A percentile compares a stretch with the other conserved stretches of the same genome.
These are phyloP conservation scores for Grosmannia clavigera DNA, from an alignment of 2,329 filamentous ascomycete species.

Conservation along the genomic window DNA sequence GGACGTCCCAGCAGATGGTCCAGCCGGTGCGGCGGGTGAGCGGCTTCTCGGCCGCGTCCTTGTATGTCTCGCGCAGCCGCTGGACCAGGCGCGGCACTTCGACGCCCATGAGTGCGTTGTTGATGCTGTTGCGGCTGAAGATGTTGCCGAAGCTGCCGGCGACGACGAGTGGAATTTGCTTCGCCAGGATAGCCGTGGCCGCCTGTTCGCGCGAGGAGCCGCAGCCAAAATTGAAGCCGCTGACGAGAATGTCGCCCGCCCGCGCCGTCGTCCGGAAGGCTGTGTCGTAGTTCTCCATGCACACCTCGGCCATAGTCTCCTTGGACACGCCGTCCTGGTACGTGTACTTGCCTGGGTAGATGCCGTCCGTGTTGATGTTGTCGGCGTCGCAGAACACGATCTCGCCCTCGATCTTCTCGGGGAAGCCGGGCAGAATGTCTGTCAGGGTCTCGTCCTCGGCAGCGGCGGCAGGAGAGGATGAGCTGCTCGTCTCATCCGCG, in stretches of 20 bases:
- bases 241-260: constrained; percentile 67
- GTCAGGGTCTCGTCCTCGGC: constrained; percentile 35
- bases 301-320: constrained; percentile 76
- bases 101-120: constrained; percentile 63
- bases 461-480: constrained; percentile 15
- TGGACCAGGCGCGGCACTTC: constrained; percentile 57
- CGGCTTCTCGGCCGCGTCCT: constrained; percentile 29
- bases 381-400: constrained; percentile 74
- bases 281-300: constrained; percentile 88
- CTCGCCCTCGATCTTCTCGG: constrained; percentile 69
- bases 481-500: constrained; percentile 26
- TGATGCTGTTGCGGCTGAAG: constrained; percentile 41
- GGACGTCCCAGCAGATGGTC: constrained; percentile 72
- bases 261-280: constrained; percentile 52
- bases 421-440: constrained; percentile 75
- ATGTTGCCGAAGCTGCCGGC: constrained; percentile 76
- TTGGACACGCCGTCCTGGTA: constrained; percentile 74
- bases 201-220: constrained; percentile 64
- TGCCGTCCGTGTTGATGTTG: constrained; percentile 84
- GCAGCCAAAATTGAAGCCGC: constrained; percentile 82
- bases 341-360: constrained; percentile 63
- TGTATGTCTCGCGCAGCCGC: constrained; percentile 50
- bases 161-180: constrained; percentile 67
- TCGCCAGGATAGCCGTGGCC: constrained; percentile 75
- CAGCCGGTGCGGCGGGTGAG: constrained; percentile 68